Conservation (phyloP, 2,329 filamentous ascomycete genomes). For the Cercospora sesami region DNA sequence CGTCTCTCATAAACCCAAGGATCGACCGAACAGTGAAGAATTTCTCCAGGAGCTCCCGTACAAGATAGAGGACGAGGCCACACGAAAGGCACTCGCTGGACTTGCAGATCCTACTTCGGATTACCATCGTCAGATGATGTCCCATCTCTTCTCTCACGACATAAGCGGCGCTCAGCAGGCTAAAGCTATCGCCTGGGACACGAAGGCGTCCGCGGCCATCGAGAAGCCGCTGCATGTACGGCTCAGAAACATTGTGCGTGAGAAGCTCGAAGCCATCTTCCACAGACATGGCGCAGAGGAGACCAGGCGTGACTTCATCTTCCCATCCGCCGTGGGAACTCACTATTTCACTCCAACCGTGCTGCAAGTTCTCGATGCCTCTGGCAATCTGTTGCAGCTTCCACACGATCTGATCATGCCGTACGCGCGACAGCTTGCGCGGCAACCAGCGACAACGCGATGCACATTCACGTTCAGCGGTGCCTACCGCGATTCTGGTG, state of each 20-base stretch:
- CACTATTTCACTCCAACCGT: slow-evolving; percentile 71
- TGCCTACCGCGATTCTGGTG: slow-evolving; percentile 82
- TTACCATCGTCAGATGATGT: slow-evolving; percentile 86
- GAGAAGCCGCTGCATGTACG: slow-evolving; percentile 32
- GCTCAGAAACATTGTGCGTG: slow-evolving; percentile 60
- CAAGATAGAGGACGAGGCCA: slow-evolving; percentile 89
- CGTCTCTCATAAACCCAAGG: slow-evolving; percentile 76
- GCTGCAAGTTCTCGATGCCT: slow-evolving; percentile 76
- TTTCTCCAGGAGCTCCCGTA: slow-evolving; percentile 83
- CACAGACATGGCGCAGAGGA: slow-evolving; percentile 87
- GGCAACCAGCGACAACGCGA: slow-evolving; percentile 63
- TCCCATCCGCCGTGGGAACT: slow-evolving; percentile 65
- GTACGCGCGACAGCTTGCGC: slow-evolving; percentile 79
- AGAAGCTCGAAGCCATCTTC: slow-evolving; percentile 75
- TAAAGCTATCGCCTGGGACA: slow-evolving; percentile 64
- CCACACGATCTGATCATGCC: slow-evolving; percentile 91
- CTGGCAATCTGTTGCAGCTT: slow-evolving; percentile 87
- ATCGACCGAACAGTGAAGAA: slow-evolving; percentile 78
- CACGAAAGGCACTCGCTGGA: slow-evolving; percentile 77
- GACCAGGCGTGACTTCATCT: slow-evolving; percentile 69
- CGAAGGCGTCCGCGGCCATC: slow-evolving; percentile 32
- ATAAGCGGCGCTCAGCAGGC: slow-evolving; percentile 58
- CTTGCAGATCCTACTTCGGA: slow-evolving; percentile 80
- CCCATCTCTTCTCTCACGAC: slow-evolving; percentile 73
- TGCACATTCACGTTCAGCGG: slow-evolving; percentile 84